Evolutionary conservation across 192 early-diverging fungal genomes (phyloP).

Genomic region (Diversispora eburnea): DNA sequence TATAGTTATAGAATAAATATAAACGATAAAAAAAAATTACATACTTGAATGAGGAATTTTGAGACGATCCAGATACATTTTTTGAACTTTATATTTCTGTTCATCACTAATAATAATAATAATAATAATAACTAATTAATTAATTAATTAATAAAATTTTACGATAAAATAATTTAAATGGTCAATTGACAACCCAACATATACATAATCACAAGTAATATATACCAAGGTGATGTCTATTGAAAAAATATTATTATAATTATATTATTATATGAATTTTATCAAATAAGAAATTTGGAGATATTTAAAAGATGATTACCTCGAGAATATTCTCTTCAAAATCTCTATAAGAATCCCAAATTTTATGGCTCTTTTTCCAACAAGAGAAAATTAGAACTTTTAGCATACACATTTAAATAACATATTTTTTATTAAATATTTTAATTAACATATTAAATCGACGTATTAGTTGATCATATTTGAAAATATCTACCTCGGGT

Average conservation of each 20-base stretch:
- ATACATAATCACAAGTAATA: too few relatives aligned
- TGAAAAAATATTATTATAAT: background rate
- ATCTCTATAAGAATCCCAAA: conserved; percentile 58
- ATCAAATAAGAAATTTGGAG: background rate
- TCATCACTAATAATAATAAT: background rate
- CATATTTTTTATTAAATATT: too few relatives aligned
- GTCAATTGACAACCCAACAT: background rate
- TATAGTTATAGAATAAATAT: background rate
- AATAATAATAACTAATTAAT: background rate
- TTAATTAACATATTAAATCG: conserved; percentile 15
- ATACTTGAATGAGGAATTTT: conserved; percentile 43
- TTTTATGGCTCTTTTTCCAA: conserved; percentile 43
- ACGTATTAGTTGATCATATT: background rate
- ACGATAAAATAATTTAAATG: background rate
- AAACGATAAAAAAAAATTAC: background rate
- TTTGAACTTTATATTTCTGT: conserved; percentile 32
- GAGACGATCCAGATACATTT: conserved; percentile 42
- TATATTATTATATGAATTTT: background rate
- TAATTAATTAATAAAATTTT: background rate
- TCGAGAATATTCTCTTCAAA: conserved; percentile 57
- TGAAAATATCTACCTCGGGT: conserved; percentile 35
- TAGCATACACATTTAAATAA: too few relatives aligned
- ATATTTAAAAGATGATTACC: background rate
- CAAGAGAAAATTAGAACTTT: too few relatives aligned
- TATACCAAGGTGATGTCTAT: conserved; percentile 8